Evolutionary conservation across 106 monocot species (phyloP), one percentile per base, ranked within the genome.

Genomic region (Cymbidium sinense): DNA sequence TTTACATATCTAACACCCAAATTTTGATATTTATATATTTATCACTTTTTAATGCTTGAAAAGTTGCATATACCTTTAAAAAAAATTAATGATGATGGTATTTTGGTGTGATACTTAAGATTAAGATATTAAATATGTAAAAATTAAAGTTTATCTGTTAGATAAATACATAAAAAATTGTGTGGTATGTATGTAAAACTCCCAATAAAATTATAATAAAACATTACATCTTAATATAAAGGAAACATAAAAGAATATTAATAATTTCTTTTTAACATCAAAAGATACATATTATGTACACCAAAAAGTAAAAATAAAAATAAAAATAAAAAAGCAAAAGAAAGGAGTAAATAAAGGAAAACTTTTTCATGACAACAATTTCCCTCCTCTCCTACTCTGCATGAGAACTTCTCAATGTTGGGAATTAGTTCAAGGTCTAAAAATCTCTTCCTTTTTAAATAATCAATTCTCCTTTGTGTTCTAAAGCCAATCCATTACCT

Each of bases 401-500:
- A 58, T 8, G n/a, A 58, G 58, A 58, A 58, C 20, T 58, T 58
- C 7, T 58, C 58, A 58, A 23, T 1, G 3, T 58, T 58, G 58
- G 58, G 4, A 3, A 6, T 0, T n/a, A 58, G 1, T 58, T 23
- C 5, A 58, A 0, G 58, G 1, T 58, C 23, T 7, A 58, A n/a
- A 20, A 58, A 58, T 8, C 20, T n/a, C 58, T 47, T 15, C 2
- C 47, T 47, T 13, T n/a, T 2, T 47, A 13, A 13, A 47, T 47
- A 47, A 8, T 47, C 47, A 10, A 47, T 1, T 47, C 47, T 12
- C 23, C 3, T 5, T 18, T 54, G 21, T n/a, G 21, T 21, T 28
- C 2, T 13, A 71, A 36, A 44, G 27, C 13, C 11, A 43, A 28
- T n/a, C 74, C 18, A 25, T 71, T 78, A 82, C 54, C 82, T 55